These are phyloP conservation scores for Maudiozyma bulderi DNA, from an alignment of 805 yeast species.

Conservation along the genomic window DNA sequence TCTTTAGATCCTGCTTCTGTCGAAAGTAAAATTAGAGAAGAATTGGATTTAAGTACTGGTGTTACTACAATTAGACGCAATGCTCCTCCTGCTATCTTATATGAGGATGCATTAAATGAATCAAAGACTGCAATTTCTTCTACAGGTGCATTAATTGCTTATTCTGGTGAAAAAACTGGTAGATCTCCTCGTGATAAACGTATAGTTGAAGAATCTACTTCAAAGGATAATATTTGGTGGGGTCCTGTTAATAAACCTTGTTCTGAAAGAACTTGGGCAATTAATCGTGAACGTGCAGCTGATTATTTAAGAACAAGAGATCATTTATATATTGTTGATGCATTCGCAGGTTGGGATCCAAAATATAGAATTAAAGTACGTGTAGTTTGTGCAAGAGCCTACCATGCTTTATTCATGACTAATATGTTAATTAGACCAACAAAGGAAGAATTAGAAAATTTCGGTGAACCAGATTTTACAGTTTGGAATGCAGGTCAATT, in stretches of 20 bases:
- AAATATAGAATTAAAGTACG: constrained; percentile 92
- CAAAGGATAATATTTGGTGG: constrained; percentile 90
- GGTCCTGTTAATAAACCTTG: constrained; percentile 97
- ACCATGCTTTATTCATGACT: constrained; percentile 96
- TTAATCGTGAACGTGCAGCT: constrained; percentile 91
- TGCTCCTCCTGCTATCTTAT: constrained; percentile 84
- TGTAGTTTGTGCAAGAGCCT: constrained; percentile 95
- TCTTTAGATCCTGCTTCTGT: constrained; percentile 12
- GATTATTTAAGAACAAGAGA: constrained; percentile 95
- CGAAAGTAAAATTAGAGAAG: constrained; percentile 25
- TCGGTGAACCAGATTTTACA: constrained; percentile 97
- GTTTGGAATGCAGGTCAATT: constrained; percentile 97
- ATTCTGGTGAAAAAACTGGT: constrained; percentile 92
- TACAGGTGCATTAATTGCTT: constrained; percentile 91
- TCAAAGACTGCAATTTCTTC: constrained; percentile 85
- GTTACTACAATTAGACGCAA: constrained; percentile 68
- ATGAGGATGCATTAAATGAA: constrained; percentile 90
- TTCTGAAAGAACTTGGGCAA: constrained; percentile 88
- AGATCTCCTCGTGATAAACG: constrained; percentile 98
- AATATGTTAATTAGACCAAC: constrained; percentile 96
- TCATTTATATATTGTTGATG: constrained; percentile 89
- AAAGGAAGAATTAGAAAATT: constrained; percentile 72
- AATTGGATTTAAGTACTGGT: constrained; percentile 46
- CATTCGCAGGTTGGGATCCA: constrained; percentile 99
- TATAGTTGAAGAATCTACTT: constrained; percentile 88